A percentile compares a stretch with the other conserved stretches of the same genome.
Conservation (phyloP, 257 asterid species). For the Fraxinus excelsior region DNA sequence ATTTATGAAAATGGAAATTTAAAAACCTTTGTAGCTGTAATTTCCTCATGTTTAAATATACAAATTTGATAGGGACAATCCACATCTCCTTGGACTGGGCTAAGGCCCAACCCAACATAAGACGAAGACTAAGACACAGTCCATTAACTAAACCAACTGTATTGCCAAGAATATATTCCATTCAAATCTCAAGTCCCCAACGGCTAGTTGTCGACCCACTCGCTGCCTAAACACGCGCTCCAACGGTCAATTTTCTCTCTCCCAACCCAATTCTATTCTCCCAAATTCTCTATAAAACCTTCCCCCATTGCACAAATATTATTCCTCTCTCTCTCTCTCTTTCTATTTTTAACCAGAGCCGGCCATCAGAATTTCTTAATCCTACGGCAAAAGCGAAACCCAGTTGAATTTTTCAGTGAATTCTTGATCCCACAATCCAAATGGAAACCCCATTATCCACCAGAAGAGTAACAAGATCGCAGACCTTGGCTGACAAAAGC, state of each 20-base stretch:
- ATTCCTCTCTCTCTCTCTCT: neutral
- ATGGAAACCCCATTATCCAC: slow-evolving; percentile 4
- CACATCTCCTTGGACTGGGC: neutral
- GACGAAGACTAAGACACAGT: neutral
- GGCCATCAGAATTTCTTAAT: neutral
- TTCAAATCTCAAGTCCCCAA: slow-evolving; percentile 40
- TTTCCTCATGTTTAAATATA: too few relatives aligned
- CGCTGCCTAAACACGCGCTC: slow-evolving; percentile 42
- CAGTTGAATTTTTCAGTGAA: neutral
- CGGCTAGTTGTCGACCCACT: slow-evolving; percentile 59
- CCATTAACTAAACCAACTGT: neutral
- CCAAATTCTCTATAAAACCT: slow-evolving; percentile 40
- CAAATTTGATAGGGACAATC: too few relatives aligned
- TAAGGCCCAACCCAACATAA: neutral
- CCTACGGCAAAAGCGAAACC: neutral
- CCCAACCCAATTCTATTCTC: slow-evolving; percentile 18
- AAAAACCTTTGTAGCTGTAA: too few relatives aligned
- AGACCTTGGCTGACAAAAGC: neutral
- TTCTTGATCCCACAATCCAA: neutral
- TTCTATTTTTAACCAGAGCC: too few relatives aligned
- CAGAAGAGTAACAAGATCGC: neutral
- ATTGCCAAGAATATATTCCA: neutral
- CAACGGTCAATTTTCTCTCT: slow-evolving; percentile 66
- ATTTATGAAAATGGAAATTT: too few relatives aligned
- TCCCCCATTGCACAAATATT: neutral